Percentiles rank a stretch among this genome's conserved stretches.
These are phyloP conservation scores for Lactarius tabidus DNA, from an alignment of 768 basidiomycete species.

Conservation along the genomic window DNA sequence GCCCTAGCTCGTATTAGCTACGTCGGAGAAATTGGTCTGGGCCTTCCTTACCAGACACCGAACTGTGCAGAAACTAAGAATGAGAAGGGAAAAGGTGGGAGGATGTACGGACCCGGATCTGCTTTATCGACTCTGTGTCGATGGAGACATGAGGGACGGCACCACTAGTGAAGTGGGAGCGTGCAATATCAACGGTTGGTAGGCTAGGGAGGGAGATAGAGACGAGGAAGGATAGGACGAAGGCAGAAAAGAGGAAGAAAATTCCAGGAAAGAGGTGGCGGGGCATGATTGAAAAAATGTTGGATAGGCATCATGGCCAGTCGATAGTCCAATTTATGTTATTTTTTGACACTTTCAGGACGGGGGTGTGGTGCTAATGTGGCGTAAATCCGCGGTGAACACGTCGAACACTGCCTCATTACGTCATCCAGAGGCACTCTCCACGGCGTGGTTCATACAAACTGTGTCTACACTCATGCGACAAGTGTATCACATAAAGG, in stretches of 20 bases:
- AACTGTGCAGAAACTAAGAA: slow-evolving; percentile 40
- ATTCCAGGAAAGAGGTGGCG: slow-evolving; percentile 57
- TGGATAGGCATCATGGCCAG: neutral
- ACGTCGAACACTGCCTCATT: neutral
- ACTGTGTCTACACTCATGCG: neutral
- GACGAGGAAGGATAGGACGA: slow-evolving; percentile 62
- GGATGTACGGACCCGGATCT: slow-evolving; percentile 29
- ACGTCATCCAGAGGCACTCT: neutral
- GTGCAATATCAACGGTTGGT: slow-evolving; percentile 60
- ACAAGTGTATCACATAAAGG: neutral
- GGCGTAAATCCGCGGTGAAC: neutral
- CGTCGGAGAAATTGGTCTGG: neutral
- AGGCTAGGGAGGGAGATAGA: slow-evolving; percentile 71
- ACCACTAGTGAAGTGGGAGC: slow-evolving; percentile 46
- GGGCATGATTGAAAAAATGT: slow-evolving; percentile 31
- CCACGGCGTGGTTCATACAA: neutral
- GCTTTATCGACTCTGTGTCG: slow-evolving; percentile 47
- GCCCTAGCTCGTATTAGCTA: slow-evolving; percentile 41
- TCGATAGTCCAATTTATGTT: slow-evolving; percentile 3
- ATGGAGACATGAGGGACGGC: slow-evolving; percentile 21
- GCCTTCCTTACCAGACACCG: slow-evolving; percentile 56
- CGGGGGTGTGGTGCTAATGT: neutral
- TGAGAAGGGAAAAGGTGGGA: slow-evolving; percentile 23
- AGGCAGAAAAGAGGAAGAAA: slow-evolving; percentile 53
- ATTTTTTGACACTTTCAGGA: neutral